Base-by-base conservation (phyloP, 2,329 filamentous ascomycete species). In the Domatiomyces catenatus region DNA sequence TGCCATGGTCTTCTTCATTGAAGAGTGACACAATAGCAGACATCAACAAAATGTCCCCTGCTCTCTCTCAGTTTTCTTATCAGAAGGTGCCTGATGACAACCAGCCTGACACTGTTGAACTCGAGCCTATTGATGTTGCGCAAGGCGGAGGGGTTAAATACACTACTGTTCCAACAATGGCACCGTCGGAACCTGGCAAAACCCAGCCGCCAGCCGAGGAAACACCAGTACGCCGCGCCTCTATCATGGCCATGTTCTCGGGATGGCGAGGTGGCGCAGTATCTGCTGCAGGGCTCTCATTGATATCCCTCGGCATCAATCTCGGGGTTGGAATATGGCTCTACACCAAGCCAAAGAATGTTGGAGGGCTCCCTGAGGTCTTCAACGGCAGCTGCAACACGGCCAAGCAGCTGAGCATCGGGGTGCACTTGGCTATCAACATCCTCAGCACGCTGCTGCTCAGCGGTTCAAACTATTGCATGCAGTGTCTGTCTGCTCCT, bases 401-500 rank as follows among this genome's bases (percentile, higher is more conserved):
- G n/a, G 48, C 46, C 3, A 24, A 42, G 18, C 24, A 28, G 6
- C 50, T 50, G 5, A 43, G 52, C 44, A 57, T 54, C 3, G 61
- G 57, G 51, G 39, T 61, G 8, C 64, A 67, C 51, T 26, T 66
- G 5, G 28, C 57, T 1, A 66, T 69, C 48, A 69, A 68, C 43
- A 50, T 63, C 10, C 45, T 68, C 8, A 61, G 60, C 22, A 66
- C 63, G 1, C 12, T 59, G 1, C 50, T 67, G 1, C 56, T 68
- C 0, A 55, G 53, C 5, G 60, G 62, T 0, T 62, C 59, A 32
- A 67, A 66, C 48, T 65, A 63, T 54, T 59, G 55, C 46, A 66
- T 67, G 64, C 65, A 68, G 54, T 59, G 54, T 45, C 48, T 65
- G 3, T 49, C 47, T 10, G 58, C 63, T 2, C 65, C 65, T 0